Base-by-base conservation (phyloP, 495 filamentous ascomycete species). In the Thermochaetoides thermophila region DNA sequence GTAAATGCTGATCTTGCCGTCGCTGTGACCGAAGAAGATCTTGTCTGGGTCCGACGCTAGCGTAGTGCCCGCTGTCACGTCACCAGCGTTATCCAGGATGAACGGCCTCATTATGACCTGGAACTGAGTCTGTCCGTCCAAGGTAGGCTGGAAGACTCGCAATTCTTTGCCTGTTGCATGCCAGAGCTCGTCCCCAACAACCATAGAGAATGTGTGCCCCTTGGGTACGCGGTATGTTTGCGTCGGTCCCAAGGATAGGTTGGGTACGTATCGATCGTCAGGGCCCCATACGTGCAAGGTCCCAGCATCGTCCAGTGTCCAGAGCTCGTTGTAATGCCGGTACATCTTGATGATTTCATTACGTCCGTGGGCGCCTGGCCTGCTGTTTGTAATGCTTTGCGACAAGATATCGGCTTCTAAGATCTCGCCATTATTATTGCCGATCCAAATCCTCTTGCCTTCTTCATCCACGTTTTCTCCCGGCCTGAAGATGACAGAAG, bases 1-100 rank as follows among this genome's bases (percentile, higher is more conserved):
- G 48, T 93, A 96, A 26, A 95, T 73, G 37, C 81, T 87, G 15
- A 97, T 74, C 53, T 96, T 96, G 13, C 89, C 89, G 52, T 97
- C 89, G 7, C 64, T 71, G 49, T 97, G 89, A 3, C 91, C 91
- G 42, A 97, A 78, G 55, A 82, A 93, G 2, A 95, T 74, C 21
- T 76, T 73, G 34, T 84, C 81, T 1, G 82, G 74, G 32, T 89
- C 74, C 27, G 72, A 70, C 20, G 69, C 76, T 17, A 85, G 63
- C 29, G 78, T 64, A 0, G 86, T 68, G 0, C 84, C 84, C 11
- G 84, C 85, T 1, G 84, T 92, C n/a, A 96, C 74, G 27, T 92
- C 84, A 5, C 85, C 87, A 2, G 77, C 70, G 19, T 53, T 55
- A 14, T 76, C 70, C 25, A 78, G 66, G 22, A 64, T 53, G 2